These are phyloP conservation scores for Rosa rugosa DNA, from an alignment of 306 rosid genomes.

Conservation along the genomic window DNA sequence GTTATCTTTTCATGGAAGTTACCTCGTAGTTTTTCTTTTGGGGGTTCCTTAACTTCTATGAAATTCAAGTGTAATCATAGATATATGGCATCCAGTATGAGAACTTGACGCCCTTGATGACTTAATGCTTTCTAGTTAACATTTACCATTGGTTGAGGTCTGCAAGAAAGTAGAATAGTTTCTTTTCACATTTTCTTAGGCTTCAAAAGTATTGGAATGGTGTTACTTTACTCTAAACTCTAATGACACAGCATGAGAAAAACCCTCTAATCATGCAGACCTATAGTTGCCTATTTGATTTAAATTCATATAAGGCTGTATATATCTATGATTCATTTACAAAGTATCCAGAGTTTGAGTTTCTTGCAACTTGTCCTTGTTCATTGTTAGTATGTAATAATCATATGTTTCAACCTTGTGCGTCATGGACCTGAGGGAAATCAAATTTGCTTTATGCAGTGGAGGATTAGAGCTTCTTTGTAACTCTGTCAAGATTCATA, in stretches of 20 bases:
- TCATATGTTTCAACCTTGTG: neutral
- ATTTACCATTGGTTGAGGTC: neutral
- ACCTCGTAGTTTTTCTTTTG: neutral
- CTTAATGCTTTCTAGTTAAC: neutral
- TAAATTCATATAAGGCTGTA: neutral
- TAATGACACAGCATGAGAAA: neutral
- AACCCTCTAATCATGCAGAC: neutral
- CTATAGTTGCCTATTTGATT: neutral
- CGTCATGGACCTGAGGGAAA: constrained; percentile 13
- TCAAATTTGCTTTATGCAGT: constrained; percentile 35
- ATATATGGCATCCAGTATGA: neutral
- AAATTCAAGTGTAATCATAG: neutral
- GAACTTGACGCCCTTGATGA: neutral
- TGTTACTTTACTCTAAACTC: neutral
- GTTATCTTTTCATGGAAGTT: neutral
- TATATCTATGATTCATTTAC: neutral
- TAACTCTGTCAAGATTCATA: constrained; percentile 78
- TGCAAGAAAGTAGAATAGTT: neutral
- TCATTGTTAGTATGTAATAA: neutral
- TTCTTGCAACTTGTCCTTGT: neutral
- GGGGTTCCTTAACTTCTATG: neutral
- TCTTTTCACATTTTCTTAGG: neutral
- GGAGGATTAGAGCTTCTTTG: constrained; percentile 97
- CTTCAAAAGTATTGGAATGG: neutral
- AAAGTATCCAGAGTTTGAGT: neutral